Evolutionary conservation across 495 filamentous ascomycete genomes (phyloP).

Genomic region (Daldinia vernicosa): DNA sequence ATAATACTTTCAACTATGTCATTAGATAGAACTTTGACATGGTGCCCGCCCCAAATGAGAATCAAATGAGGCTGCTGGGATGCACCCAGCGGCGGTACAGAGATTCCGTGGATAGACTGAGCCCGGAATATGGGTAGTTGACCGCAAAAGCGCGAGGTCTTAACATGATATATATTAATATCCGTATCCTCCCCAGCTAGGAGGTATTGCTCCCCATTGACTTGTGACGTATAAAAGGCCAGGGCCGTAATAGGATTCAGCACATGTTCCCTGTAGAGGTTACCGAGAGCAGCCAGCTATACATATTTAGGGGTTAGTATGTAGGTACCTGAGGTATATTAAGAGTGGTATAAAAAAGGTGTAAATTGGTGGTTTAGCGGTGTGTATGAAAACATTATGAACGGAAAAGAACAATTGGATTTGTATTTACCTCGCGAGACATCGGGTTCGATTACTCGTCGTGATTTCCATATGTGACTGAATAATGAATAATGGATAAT

Average conservation of each 20-base stretch:
- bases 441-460: slow-evolving; percentile 26
- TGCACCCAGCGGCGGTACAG: slow-evolving; percentile 44
- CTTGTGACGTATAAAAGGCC: slow-evolving; percentile 51
- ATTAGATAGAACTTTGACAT: slow-evolving; percentile 43
- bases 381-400: background rate
- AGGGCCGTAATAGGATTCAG: slow-evolving; percentile 68
- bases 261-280: slow-evolving; percentile 48
- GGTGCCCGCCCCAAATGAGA: slow-evolving; percentile 68
- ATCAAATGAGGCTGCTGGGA: slow-evolving; percentile 37
- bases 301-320: slow-evolving; percentile 25
- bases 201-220: slow-evolving; percentile 54
- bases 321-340: background rate
- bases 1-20: slow-evolving; percentile 38
- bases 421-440: slow-evolving; percentile 43
- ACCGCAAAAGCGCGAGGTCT: slow-evolving; percentile 47
- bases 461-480: slow-evolving; percentile 28
- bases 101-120: slow-evolving; percentile 77
- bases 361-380: background rate
- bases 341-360: background rate
- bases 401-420: background rate
- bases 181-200: slow-evolving; percentile 79
- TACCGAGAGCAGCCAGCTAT: slow-evolving; percentile 19
- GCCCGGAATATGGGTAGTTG: slow-evolving; percentile 63
- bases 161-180: slow-evolving; percentile 67
- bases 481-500: background rate